phyloP scores from a whole-genome alignment of 2,329 filamentous ascomycete species.

The Trichoderma arundinaceum region DNA sequence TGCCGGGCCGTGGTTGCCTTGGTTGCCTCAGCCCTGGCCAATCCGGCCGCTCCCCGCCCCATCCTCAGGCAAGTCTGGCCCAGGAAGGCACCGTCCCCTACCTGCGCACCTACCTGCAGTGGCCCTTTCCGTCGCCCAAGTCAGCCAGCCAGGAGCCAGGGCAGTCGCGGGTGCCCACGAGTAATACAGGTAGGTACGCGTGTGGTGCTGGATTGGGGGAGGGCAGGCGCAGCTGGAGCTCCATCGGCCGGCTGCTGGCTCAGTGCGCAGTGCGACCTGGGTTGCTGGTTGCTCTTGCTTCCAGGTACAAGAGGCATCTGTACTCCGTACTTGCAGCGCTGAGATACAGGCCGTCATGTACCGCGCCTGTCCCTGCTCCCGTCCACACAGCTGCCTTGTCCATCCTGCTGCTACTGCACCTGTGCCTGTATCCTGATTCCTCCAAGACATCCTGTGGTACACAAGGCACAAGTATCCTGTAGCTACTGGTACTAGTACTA shows the following conservation, averaged over 20 bases:
- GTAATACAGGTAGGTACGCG: not conserved
- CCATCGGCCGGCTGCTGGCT: not conserved
- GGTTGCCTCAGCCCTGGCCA: conserved; percentile 6
- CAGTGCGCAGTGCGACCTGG: too few relatives aligned
- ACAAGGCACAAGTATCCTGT: too few relatives aligned
- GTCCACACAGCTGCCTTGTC: conserved; percentile 12
- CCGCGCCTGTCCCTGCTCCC: conserved; percentile 22
- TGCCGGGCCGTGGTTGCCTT: conserved; percentile 15
- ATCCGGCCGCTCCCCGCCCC: conserved; percentile 16
- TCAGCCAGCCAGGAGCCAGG: conserved; percentile 22
- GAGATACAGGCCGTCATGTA: conserved; percentile 4
- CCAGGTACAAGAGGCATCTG: too few relatives aligned
- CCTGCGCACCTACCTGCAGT: conserved; percentile 17
- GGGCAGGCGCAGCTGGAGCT: conserved; percentile 8
- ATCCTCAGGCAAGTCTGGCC: conserved; percentile 10
- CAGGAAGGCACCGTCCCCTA: not conserved
- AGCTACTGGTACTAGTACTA: too few relatives aligned
- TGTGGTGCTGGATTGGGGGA: not conserved
- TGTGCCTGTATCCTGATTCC: too few relatives aligned
- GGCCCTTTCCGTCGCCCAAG: conserved; percentile 12
- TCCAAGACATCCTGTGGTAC: too few relatives aligned
- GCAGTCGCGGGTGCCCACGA: conserved; percentile 1
- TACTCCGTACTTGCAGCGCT: not conserved
- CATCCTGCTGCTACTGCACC: not conserved
- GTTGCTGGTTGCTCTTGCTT: too few relatives aligned